These are phyloP conservation scores for Thuidium tamariscinum DNA, from an alignment of 225 moss, liverwort and hornwort species.

Conservation along the genomic window DNA sequence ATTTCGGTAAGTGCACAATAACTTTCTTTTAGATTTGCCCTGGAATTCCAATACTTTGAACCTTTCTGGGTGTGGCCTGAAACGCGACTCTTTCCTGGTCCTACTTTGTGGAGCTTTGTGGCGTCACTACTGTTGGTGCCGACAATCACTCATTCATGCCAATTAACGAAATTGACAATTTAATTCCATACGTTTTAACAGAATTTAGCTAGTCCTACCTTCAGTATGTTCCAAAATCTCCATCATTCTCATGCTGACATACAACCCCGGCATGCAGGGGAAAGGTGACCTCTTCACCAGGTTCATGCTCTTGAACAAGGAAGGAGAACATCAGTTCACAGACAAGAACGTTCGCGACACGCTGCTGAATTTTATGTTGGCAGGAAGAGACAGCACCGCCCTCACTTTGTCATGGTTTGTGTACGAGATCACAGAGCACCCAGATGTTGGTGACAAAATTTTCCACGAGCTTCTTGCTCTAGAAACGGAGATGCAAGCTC, in stretches of 20 bases:
- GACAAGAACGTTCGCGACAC: slow-evolving; percentile 57
- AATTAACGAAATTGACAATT: too few species aligned
- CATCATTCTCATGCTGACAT: background rate
- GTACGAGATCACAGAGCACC: slow-evolving; percentile 18
- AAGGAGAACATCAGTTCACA: slow-evolving; percentile 8
- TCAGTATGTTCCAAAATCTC: background rate
- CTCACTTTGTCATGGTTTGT: slow-evolving; percentile 49
- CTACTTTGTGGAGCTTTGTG: background rate
- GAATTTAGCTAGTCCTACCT: too few species aligned
- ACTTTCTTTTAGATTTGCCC: background rate
- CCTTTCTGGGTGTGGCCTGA: background rate
- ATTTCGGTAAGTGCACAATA: background rate
- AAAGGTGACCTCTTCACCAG: slow-evolving; percentile 41
- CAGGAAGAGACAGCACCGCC: slow-evolving; percentile 49
- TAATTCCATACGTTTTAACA: too few species aligned
- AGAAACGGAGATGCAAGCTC: background rate
- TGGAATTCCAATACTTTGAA: background rate
- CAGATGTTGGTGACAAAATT: slow-evolving; percentile 4
- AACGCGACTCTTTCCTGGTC: too few species aligned
- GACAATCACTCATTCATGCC: too few species aligned
- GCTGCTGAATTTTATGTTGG: slow-evolving; percentile 8
- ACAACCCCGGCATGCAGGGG: background rate
- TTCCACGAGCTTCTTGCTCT: slow-evolving; percentile 35
- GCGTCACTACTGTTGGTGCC: too few species aligned
- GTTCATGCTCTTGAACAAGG: slow-evolving; percentile 45